Base-by-base conservation (phyloP, 2,329 filamentous ascomycete genomes). In the Botrytis elliptica region DNA sequence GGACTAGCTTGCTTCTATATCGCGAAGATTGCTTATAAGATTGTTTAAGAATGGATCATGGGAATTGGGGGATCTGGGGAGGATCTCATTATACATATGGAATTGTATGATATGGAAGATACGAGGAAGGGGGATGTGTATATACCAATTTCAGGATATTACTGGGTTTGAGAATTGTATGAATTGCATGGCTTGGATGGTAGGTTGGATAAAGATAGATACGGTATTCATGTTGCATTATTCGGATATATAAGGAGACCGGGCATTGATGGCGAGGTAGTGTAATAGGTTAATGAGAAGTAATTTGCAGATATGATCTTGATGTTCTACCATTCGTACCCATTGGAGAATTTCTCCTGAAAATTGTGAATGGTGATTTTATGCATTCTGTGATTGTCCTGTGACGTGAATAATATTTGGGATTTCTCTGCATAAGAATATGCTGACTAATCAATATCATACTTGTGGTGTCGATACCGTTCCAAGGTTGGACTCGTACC, bases 1-100 rank as follows among this genome's bases (percentile, higher is more conserved):
- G 96, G 94, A 0, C 80, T 95, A 42, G 87, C 86, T 8, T 97
- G 95, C 80, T 98, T 81, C 72, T 80, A 79, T 44, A 79, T 79
- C 67, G 81, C 81, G 3, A 81, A 79, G 75, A 76, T 75, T 40
- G 67, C 80, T 16, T 82, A 82, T 73, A 73, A 77, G 57, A 82
- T 82, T 76, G 80, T 82, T 33, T 80, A 73, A 55, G 55, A 25
- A 20, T 20, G 42, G 10, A 49, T 52, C 49, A 52, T n/a, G 49
- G 25, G 2, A 25, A 46, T 33, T 7, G 33, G 14, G 7, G 10
- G 42, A 40, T 36, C 12, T 29, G 57, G 9, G 33, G 38, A 29
- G 4, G 36, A 55, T 68, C 46, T 36, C n/a, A 33, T n/a, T 63
- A n/a, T 68, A 68, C 46, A 57, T 55, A 33, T 55, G 33, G 4